A percentile compares a stretch with the other conserved stretches of the same genome.
Evolutionary conservation across 2,329 filamentous ascomycete genomes (phyloP).

Genomic region (Aureobasidium sp.): DNA sequence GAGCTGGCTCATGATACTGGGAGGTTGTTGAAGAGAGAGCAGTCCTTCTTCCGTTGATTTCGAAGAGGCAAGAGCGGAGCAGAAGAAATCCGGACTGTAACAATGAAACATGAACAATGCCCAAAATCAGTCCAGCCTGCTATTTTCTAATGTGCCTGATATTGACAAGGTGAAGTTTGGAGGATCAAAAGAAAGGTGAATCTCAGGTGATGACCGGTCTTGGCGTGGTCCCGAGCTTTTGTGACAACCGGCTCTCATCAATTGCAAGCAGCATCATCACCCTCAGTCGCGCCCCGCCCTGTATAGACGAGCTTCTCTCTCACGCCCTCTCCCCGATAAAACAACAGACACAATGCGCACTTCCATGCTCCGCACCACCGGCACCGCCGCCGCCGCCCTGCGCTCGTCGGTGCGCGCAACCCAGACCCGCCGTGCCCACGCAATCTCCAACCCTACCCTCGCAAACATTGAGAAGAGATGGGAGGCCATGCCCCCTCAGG

Average conservation of each 20-base stretch:
- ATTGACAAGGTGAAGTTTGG: neutral
- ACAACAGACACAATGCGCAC: conserved; percentile 16
- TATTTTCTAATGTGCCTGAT: neutral
- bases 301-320: conserved; percentile 2
- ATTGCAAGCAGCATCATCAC: conserved; percentile 5
- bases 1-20: neutral
- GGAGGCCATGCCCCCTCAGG: conserved; percentile 95
- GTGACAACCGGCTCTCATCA: neutral
- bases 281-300: conserved; percentile 1
- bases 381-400: conserved; percentile 14
- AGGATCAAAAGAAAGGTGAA: neutral
- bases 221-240: conserved; percentile 2
- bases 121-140: neutral
- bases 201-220: neutral
- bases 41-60: neutral
- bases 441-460: conserved; percentile 95
- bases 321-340: neutral
- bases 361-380: conserved; percentile 17
- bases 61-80: neutral
- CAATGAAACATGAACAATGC: neutral
- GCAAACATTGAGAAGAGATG: conserved; percentile 99
- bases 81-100: neutral
- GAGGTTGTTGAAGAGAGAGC: neutral
- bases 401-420: conserved; percentile 20
- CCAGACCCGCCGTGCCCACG: conserved; percentile 63